These are phyloP conservation scores for Macrotyloma uniflorum DNA, from an alignment of 306 rosid species.

Conservation along the genomic window DNA sequence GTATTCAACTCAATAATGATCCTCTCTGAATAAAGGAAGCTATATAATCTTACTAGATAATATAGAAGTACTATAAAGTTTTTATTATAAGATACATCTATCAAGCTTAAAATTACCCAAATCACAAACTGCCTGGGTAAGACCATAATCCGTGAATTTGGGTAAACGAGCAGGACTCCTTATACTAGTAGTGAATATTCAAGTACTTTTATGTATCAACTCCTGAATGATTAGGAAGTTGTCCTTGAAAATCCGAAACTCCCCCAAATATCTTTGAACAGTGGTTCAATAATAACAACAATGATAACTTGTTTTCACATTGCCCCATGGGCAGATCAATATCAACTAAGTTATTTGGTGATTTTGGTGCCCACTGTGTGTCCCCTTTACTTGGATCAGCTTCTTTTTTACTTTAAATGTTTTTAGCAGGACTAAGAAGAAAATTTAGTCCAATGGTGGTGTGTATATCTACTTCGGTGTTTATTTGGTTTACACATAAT, in stretches of 20 bases:
- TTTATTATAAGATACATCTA: neutral
- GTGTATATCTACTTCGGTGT: too few relatives aligned
- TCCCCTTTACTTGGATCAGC: neutral
- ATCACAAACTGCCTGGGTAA: neutral
- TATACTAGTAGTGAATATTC: neutral
- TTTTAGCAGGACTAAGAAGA: neutral
- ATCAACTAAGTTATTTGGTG: neutral
- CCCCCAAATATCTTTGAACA: neutral
- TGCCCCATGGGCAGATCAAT: neutral
- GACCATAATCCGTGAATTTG: neutral
- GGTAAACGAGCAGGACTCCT: neutral
- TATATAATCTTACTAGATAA: neutral
- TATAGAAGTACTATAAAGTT: neutral
- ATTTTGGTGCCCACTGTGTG: neutral
- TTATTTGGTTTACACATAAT: neutral
- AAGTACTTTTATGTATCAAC: neutral
- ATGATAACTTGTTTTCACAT: neutral
- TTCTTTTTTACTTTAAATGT: neutral
- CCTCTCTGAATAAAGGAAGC: conserved; percentile 3
- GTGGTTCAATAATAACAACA: neutral
- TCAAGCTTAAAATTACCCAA: neutral
- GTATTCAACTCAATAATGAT: neutral
- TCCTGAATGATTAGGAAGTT: neutral
- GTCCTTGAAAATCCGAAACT: neutral
- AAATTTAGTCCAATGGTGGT: neutral